Base-by-base conservation (phyloP, 1,139 yeast genomes). In the Suhomyces yuchorum region DNA sequence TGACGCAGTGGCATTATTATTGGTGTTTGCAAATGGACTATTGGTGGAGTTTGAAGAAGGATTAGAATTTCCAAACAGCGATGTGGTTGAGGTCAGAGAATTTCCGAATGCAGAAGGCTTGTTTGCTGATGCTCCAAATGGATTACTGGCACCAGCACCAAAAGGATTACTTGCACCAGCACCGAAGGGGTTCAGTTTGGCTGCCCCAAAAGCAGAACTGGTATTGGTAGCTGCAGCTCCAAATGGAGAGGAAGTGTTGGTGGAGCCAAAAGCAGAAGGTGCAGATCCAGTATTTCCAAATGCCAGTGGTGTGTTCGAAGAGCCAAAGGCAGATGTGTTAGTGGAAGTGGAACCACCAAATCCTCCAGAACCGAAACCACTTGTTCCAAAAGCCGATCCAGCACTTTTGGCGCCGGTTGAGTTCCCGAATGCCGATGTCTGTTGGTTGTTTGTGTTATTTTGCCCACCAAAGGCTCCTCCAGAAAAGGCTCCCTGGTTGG, bases 211-310 rank as follows among this genome's bases (percentile, higher is more conserved):
- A 19, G 26, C 28, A 12, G 26, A 20, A 7, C 26, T 11, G 9
- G 28, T 3, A 20, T 35, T 35, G 9, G 48, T 40, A 8, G 53
- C 28, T 6, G 53, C 42, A 24, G 50, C 35, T 3, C 54, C 55
- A 47, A 52, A 48, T 12, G 53, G 46, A 20, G 46, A 37, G 2
- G 43, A 23, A 1, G 49, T 26, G 18, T 18, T 38, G 18, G 38
- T 24, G 9, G 43, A 15, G 4, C 68, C 62, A 49, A 54, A 55
- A 18, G 54, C 51, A 20, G 45, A 42, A 11, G 30, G 14, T 26
- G 30, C 14, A 26, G 30, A 26, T 26, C 30, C 30, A 26, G 30
- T 26, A 26, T n/a, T n/a, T 26, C 30, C 30, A 26, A 12, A 22
- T 36, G 23, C 39, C 28, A 22, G 18, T 28, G 17, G 40, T 22